Base-by-base conservation (phyloP, 2,329 filamentous ascomycete species). In the Parafenestella ontariensis region DNA sequence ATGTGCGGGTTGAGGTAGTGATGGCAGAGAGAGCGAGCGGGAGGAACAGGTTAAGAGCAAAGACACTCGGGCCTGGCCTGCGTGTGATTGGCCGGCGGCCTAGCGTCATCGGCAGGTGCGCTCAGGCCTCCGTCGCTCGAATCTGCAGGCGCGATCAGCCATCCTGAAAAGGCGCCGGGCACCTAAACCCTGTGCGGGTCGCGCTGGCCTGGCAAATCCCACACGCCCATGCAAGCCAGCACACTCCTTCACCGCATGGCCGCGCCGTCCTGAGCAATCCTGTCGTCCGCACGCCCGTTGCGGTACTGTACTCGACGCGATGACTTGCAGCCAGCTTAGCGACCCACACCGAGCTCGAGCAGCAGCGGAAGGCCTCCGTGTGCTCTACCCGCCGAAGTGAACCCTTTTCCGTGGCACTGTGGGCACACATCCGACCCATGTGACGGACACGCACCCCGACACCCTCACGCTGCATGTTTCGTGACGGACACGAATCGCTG, bases 1-100 rank as follows among this genome's bases (percentile, higher is more conserved):
- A 65, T 56, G 56, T 62, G 55, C 47, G 52, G 66, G 56, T 65
- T 65, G 58, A 56, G 62, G 66, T 66, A 62, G 67, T 69, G 63
- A 53, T 59, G 59, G 49, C 57, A 54, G 61, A 55, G 46, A 58
- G 64, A 58, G 64, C 58, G 61, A 66, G 59, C 62, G 62, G 62
- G 64, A 62, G 58, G 59, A 62, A 63, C 62, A 59, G 61, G 62
- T 62, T 62, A 66, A 65, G 64, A 63, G 60, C 56, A 49, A 47
- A 55, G 51, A 52, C 51, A 49, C 56, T 54, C 61, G 58, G 56
- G 49, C 52, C 53, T 56, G 52, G 39, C 49, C 46, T 34, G 44
- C 51, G 51, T 50, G 58, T 58, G 40, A 65, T 65, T 68, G 65
- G 65, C 58, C 48, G 62, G 23, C 37, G 24, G 42, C 44, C 36